Conservation (phyloP, 1,284 basidiomycete species). For the Retiboletus flavoniger region DNA sequence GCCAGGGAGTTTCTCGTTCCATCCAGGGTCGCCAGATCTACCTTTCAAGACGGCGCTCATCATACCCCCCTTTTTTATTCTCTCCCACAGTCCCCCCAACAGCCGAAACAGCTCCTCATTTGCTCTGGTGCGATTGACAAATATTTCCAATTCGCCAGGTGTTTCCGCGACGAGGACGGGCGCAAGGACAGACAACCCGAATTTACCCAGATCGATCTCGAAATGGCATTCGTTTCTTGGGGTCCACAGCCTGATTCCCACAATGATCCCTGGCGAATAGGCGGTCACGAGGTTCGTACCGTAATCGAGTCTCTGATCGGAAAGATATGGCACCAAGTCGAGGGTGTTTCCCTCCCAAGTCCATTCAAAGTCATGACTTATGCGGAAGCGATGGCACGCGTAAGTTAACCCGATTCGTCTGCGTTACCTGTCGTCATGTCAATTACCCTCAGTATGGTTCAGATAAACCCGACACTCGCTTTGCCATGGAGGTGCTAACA, state of each 20-base stretch:
- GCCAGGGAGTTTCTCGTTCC: constrained; percentile 95
- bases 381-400: constrained; percentile 79
- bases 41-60: constrained; percentile 19
- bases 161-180: constrained; percentile 95
- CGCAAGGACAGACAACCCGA: constrained; percentile 94
- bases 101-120: constrained; percentile 92
- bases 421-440: constrained; percentile 10
- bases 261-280: constrained; percentile 72
- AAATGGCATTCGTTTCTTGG: constrained; percentile 95
- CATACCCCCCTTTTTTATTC: constrained; percentile 76
- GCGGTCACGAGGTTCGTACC: constrained; percentile 75
- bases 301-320: constrained; percentile 72
- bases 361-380: constrained; percentile 82
- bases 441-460: constrained; percentile 71
- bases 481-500: constrained; percentile 71
- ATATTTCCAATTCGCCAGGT: constrained; percentile 92
- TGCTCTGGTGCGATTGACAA: constrained; percentile 87
- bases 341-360: constrained; percentile 57
- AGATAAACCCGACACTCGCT: constrained; percentile 93
- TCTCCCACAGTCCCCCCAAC: constrained; percentile 92
- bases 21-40: constrained; percentile 52
- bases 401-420: constrained; percentile 40
- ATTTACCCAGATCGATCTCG: constrained; percentile 95
- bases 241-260: constrained; percentile 20
- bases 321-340: constrained; percentile 69